Percentiles rank a stretch among this genome's conserved stretches.
These are phyloP conservation scores for Ascochyta pisi DNA, from an alignment of 2,329 filamentous ascomycete genomes.

Conservation along the genomic window DNA sequence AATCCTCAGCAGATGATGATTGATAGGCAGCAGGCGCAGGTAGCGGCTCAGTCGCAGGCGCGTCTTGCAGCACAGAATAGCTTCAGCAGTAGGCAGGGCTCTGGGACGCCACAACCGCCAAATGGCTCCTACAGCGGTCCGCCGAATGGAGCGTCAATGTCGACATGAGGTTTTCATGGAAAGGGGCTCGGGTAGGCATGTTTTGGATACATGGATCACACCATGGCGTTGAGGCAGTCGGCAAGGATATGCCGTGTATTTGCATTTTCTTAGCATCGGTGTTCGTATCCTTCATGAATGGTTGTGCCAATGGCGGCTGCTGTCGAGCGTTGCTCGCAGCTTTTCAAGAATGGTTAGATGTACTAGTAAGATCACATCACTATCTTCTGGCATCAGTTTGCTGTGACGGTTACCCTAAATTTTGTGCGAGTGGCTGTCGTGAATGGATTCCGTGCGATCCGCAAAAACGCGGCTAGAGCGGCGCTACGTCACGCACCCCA, in stretches of 20 bases:
- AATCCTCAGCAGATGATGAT: conserved; percentile 47
- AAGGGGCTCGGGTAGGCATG: conserved; percentile 5
- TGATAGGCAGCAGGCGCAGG: conserved; percentile 43
- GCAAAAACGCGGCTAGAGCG: conserved; percentile 20
- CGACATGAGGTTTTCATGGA: conserved; percentile 21
- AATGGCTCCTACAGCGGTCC: conserved; percentile 37
- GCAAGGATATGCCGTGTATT: background rate
- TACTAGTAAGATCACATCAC: conserved; percentile 3
- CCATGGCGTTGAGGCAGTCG: conserved; percentile 23
- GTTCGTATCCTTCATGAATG: background rate
- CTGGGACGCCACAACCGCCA: conserved; percentile 47
- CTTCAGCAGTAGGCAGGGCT: conserved; percentile 43
- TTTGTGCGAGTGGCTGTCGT: background rate
- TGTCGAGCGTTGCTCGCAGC: conserved; percentile 7
- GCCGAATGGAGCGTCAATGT: conserved; percentile 37
- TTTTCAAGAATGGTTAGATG: conserved; percentile 5
- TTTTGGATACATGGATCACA: conserved; percentile 26
- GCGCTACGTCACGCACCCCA: conserved; percentile 14
- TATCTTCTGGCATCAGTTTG: background rate
- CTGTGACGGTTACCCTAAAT: background rate
- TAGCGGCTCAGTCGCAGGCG: conserved; percentile 44
- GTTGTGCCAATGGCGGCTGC: conserved; percentile 4
- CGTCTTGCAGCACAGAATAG: conserved; percentile 46
- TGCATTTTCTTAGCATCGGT: conserved; percentile 5
- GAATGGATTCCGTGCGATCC: conserved; percentile 17